These are phyloP conservation scores for Monosporascus sp. DNA, from an alignment of 2,329 filamentous ascomycete genomes.

Conservation along the genomic window DNA sequence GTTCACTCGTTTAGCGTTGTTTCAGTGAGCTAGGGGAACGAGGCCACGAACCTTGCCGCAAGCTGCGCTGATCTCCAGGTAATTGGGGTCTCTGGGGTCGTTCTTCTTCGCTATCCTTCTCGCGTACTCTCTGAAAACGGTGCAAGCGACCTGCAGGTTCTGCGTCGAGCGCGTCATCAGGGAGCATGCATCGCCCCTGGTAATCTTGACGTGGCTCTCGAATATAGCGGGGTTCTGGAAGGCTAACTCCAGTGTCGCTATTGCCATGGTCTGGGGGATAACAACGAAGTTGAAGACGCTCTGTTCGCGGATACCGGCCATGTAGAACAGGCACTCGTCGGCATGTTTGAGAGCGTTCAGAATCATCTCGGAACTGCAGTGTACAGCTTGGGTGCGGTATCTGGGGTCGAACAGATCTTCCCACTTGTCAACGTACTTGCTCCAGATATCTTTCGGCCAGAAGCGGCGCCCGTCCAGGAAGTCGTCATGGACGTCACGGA, in stretches of 20 bases:
- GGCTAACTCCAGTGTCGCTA: slow-evolving; percentile 85
- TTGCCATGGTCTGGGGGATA: slow-evolving; percentile 96
- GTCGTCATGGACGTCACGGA: slow-evolving; percentile 90
- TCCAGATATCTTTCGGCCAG: slow-evolving; percentile 96
- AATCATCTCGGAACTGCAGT: slow-evolving; percentile 91
- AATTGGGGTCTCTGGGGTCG: slow-evolving; percentile 87
- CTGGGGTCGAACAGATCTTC: slow-evolving; percentile 84
- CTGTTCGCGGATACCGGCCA: slow-evolving; percentile 90
- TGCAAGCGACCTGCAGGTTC: slow-evolving; percentile 75
- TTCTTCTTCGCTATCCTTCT: slow-evolving; percentile 90
- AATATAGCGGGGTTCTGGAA: slow-evolving; percentile 91
- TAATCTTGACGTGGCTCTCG: slow-evolving; percentile 88
- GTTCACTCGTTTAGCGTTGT: slow-evolving; percentile 1
- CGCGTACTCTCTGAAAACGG: slow-evolving; percentile 73
- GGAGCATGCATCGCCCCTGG: slow-evolving; percentile 86
- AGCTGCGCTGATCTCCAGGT: slow-evolving; percentile 82
- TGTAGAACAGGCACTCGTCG: slow-evolving; percentile 96
- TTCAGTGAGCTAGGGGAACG: slow-evolving; percentile 2
- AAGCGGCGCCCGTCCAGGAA: slow-evolving; percentile 82
- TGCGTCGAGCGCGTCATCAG: slow-evolving; percentile 92
- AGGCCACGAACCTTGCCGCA: slow-evolving; percentile 67
- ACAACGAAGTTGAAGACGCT: slow-evolving; percentile 99
- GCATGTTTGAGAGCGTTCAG: slow-evolving; percentile 80
- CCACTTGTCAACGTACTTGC: slow-evolving; percentile 85
- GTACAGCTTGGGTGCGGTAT: slow-evolving; percentile 70